Base-by-base conservation (phyloP, 305 asterid species). In the Solanum hybrid region DNA sequence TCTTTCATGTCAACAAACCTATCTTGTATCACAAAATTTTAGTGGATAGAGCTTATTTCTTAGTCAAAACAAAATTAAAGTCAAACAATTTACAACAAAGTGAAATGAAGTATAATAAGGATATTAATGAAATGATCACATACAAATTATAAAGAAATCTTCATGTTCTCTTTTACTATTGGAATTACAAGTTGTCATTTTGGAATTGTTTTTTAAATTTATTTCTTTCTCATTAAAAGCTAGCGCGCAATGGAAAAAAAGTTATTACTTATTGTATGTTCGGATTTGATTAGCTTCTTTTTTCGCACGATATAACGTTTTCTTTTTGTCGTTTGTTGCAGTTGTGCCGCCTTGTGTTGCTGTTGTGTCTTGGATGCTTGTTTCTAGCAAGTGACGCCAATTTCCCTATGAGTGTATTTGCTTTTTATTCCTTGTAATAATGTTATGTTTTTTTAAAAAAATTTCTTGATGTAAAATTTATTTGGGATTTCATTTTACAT, bases 351-450 rank as follows among this genome's bases (percentile, higher is more conserved):
- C 91, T 90, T 95, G 68, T 95, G 98, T 79, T 95, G 98, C 82
- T 95, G 98, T 89, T 95, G 98, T 91, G 90, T 90, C 20, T 90
- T 95, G 93, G 97, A 95, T 89, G 98, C 97, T 80, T 95, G 98
- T 90, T 91, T 91, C 77, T 91, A 79, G 86, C 86, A 87, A 85
- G 91, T 36, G 17, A 29, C 13, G 65, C 78, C 61, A 89, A 22
- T 22, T 36, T 39, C 22, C 32, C 33, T 29, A n/a, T 3, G 27
- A 41, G 38, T 41, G 87, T 36, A 41, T 83, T 83, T 83, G 32
- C 24, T 26, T 81, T 76, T n/a, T 39, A 8, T 82, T 39, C 70
- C 70, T 39, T 39, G 70, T 83, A 17, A 27, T 51, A 45, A 9
- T 51, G 10, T 45, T 83, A 15, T 41, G 73, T 27, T 83, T 83